Evolutionary conservation across 495 filamentous ascomycete species (phyloP), one percentile per base, ranked within the genome.

Genomic region (Parachaetomium inaequale): DNA sequence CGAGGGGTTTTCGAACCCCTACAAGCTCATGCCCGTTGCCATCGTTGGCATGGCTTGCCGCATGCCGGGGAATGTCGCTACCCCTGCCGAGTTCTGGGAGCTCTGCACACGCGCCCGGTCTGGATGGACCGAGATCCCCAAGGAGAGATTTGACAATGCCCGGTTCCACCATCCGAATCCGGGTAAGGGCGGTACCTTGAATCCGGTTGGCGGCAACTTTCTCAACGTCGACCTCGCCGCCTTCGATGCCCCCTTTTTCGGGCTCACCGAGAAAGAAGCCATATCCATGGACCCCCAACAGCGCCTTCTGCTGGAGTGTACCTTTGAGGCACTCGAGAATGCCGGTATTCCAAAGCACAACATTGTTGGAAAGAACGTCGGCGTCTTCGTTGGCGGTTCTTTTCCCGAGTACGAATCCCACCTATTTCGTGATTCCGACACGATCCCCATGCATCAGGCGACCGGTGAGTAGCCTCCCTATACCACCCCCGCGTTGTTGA

Each of bases 321-420:
- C 90, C 1, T 96, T 92, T 66, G 90, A 93, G 65, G 92, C 92
- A 0, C 79, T 96, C 4, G 91, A 96, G 70, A 91, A 88, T 80
- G 88, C 90, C n/a, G 91, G 91, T 0, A 88, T 92, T 63, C 84
- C 88, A 38, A 92, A 91, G 3, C 87, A 91, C 4, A 85, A 84
- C 7, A 88, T 91, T 8, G 86, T 78, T 64, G 84, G 89, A 19
- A 84, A 90, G 72, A 81, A 91, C 7, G 85, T 93, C 40, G 91
- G 91, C 21, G 89, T 90, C 15, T 96, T 92, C 73, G 87, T 93
- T 64, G 91, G 91, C 40, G 90, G 90, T 67, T 91, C 89, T 3
- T 91, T 89, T 70, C 88, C 91, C 40, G 91, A 96, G 65, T 94
- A 91, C 72, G 84, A 87, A 19, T 53, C 50, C 17, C 86, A 92